Base-by-base conservation (phyloP, 1,284 basidiomycete species). In the Austroboletus niveus region DNA sequence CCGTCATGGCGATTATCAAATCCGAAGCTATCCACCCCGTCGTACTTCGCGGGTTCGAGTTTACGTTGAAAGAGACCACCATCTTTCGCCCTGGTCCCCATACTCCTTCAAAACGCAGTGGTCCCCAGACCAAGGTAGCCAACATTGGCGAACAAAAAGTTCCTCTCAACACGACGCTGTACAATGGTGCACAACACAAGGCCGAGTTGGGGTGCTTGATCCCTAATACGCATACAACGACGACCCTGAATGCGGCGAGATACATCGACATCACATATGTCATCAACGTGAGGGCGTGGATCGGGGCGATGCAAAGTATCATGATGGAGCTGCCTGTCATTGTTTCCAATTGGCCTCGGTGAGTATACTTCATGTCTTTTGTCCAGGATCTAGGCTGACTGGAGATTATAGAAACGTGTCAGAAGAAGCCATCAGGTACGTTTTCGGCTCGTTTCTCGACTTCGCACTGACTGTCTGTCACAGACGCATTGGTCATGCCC, bases 251-350 rank as follows among this genome's bases (percentile, higher is more conserved):
- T 48, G 79, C 86, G 15, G 92, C 89, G 8, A 75, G 87, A 56
- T 83, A 89, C 60, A 87, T 94, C 51, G 88, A 92, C 64, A 84
- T 94, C 48, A 85, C 81, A 1, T 94, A 94, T 68, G 76, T 82
- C 45, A 74, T 94, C 42, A 76, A 76, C 38, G 84, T 92, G 49
- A 89, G 85, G 67, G 91, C 90, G 4, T 75, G 89, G 42, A 78
- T 90, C 70, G 87, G 84, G 20, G 79, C 80, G 6, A 82, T 82
- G 75, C 81, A 50, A 81, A 82, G 52, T 29, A 64, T 92, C 10
- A 72, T 79, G 30, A 80, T 90, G 72, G 84, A 87, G 43, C 71
- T 94, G 39, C 86, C 89, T 20, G 77, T 91, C 9, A 82, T 89
- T 44, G 75, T 92, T 34, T 89, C 89, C 2, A 91, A 90, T 60